A percentile compares a stretch with the other conserved stretches of the same genome.
Evolutionary conservation across 768 basidiomycete species (phyloP).

Genomic region (Lactifluus piperatus): DNA sequence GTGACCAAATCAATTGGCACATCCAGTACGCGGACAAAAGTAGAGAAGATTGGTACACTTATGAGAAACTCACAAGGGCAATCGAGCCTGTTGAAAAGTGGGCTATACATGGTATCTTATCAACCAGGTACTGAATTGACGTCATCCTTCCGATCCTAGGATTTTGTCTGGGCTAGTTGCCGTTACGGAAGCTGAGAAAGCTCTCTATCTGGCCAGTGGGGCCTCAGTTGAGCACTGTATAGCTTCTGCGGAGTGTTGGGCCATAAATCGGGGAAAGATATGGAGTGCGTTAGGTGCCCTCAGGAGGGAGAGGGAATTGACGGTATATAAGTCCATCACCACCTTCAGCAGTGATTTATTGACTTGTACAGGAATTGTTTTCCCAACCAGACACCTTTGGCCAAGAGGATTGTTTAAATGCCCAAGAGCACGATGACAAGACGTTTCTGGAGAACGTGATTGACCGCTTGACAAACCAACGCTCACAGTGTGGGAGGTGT

Average conservation of each 20-base stretch:
- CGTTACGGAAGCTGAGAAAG: constrained; percentile 10
- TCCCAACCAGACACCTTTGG: no score
- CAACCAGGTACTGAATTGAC: neutral
- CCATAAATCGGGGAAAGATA: constrained; percentile 6
- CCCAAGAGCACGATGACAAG: no score
- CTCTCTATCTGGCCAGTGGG: neutral
- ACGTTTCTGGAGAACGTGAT: no score
- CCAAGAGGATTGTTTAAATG: no score
- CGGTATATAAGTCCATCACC: no score
- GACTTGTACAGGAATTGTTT: no score
- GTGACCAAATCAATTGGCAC: constrained; percentile 15
- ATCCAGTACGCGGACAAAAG: constrained; percentile 13
- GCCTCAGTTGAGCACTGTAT: constrained; percentile 7
- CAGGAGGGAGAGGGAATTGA: neutral
- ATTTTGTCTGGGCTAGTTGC: constrained; percentile 4
- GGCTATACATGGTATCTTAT: neutral
- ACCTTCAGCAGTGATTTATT: no score
- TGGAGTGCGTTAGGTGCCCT: neutral
- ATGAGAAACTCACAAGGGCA: constrained; percentile 15
- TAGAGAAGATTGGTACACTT: constrained; percentile 15
- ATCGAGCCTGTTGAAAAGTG: constrained; percentile 22
- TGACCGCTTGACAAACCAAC: no score
- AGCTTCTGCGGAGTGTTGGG: constrained; percentile 5
- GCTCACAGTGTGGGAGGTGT: no score
- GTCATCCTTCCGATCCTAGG: neutral